phyloP scores from a whole-genome alignment of 257 asterid genomes.

The Jacaranda copaia region DNA sequence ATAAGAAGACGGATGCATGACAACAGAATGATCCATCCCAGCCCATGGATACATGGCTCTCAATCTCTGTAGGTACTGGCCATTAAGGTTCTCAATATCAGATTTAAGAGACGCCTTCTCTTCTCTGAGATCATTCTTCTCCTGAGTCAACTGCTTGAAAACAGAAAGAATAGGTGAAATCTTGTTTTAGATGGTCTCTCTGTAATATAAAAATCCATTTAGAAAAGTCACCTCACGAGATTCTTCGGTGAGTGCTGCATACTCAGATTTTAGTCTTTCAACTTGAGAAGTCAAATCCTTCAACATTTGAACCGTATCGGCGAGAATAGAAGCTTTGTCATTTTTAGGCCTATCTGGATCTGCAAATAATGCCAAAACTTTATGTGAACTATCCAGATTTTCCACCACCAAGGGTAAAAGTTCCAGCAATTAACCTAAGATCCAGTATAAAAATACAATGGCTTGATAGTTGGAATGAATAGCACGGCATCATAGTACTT shows the following conservation, averaged over 20 bases:
- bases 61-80: constrained; percentile 78
- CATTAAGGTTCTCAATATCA: constrained; percentile 79
- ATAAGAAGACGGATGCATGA: constrained; percentile 94
- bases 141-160: constrained; percentile 66
- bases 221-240: constrained; percentile 77
- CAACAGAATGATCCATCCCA: constrained; percentile 90
- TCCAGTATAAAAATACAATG: background rate
- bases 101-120: constrained; percentile 65
- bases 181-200: constrained; percentile 28
- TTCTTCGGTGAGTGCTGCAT: constrained; percentile 81
- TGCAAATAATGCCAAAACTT: constrained; percentile 50
- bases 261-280: constrained; percentile 82
- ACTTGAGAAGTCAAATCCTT: constrained; percentile 89
- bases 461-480: constrained; percentile 14
- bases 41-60: constrained; percentile 94
- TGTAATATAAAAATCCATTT: background rate
- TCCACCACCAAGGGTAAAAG: constrained; percentile 11
- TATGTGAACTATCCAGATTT: constrained; percentile 31
- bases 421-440: constrained; percentile 27
- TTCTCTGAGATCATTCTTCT: constrained; percentile 86
- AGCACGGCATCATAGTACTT: background rate
- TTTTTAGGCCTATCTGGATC: constrained; percentile 99
- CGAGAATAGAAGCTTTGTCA: constrained; percentile 95
- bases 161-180: constrained; percentile 31
- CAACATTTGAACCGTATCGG: constrained; percentile 88